Base-by-base conservation (phyloP, 225 moss, liverwort and hornwort genomes). In the Marchantia paleacea region DNA sequence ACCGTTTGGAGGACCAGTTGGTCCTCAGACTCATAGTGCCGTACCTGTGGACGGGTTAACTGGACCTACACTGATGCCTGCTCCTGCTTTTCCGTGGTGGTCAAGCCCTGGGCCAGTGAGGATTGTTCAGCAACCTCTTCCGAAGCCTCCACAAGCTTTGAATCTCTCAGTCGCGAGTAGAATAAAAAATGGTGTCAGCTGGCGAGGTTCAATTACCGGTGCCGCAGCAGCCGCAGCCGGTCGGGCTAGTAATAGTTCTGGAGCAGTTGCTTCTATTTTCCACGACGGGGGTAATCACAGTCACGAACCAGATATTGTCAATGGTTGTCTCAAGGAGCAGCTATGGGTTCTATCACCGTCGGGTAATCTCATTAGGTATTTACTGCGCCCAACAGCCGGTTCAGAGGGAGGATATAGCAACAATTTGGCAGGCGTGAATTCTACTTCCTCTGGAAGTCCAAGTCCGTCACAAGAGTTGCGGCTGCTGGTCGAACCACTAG, bases 61-160 rank as follows among this genome's bases (percentile, higher is more conserved):
- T 16, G 95, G 99, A 80, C 88, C 94, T 73, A 92, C 94, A 15
- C 75, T 91, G 78, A 86, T 85, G 47, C 91, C 92, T 50, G 87
- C 92, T 12, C 99, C 99, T 64, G 86, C 89, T 48, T 95, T 95
- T 55, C 94, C 99, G 26, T 95, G 99, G 99, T 99, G 99, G 99
- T 91, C 99, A 25, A 94, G 81, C 68, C 81, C 89, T 57, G 94
- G 90, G 0, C 86, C 92, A 7, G 55, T 95, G 61, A 90, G 90
- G 68, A 80, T 88, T 79, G 81, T 78, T 67, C 91, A 92, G 84
- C 95, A 87, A 67, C 88, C 90, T 29, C 76, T 81, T 54, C 70
- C 78, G 64, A 87, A 88, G 10, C 92, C 99, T 77, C 99, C 99
- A 29, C 82, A 87, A 73, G 90, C 99, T 31, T 76, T 92, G 60